A percentile compares a stretch with the other conserved stretches of the same genome.
phyloP scores from a whole-genome alignment of 2,329 filamentous ascomycete species.

The Exophiala xenobiotica region DNA sequence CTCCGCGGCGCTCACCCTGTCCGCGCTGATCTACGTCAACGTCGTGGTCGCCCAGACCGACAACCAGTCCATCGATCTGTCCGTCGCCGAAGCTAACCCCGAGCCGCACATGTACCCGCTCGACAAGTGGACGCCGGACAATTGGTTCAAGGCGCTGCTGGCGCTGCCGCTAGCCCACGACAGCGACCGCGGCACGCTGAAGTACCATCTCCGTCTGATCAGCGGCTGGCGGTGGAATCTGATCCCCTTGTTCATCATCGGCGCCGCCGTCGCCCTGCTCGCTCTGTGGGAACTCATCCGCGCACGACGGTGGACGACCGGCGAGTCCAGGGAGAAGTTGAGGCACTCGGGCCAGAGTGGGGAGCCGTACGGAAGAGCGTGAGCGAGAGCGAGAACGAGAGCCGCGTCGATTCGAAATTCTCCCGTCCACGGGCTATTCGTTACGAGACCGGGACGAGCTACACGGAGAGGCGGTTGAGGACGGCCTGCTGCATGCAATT shows the following conservation, averaged over 20 bases:
- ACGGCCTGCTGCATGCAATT: too few relatives aligned
- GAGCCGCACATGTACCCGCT: slow-evolving; percentile 36
- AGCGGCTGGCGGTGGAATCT: slow-evolving; percentile 29
- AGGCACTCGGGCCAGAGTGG: background rate
- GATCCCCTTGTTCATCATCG: slow-evolving; percentile 28
- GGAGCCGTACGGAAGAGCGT: too few relatives aligned
- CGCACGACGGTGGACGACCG: slow-evolving; percentile 9
- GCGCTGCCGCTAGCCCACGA: slow-evolving; percentile 19
- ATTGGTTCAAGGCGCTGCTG: slow-evolving; percentile 30
- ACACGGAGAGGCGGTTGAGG: too few relatives aligned
- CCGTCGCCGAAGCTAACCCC: slow-evolving; percentile 30
- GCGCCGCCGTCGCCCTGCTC: slow-evolving; percentile 14
- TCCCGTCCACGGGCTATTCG: too few relatives aligned
- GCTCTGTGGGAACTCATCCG: slow-evolving; percentile 19
- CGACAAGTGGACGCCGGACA: slow-evolving; percentile 30
- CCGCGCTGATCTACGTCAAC: slow-evolving; percentile 29
- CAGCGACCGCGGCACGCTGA: slow-evolving; percentile 22
- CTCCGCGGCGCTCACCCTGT: slow-evolving; percentile 23
- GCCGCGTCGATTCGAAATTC: too few relatives aligned
- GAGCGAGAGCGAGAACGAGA: too few relatives aligned
- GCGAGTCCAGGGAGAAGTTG: slow-evolving; percentile 20
- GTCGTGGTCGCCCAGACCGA: slow-evolving; percentile 22
- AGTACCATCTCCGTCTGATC: slow-evolving; percentile 25
- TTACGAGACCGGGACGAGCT: too few relatives aligned
- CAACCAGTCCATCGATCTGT: slow-evolving; percentile 29